Evolutionary conservation across 352 stramenopile genomes (phyloP), one percentile per base, ranked within the genome.

Genomic region (Pythium phragmiticola): DNA sequence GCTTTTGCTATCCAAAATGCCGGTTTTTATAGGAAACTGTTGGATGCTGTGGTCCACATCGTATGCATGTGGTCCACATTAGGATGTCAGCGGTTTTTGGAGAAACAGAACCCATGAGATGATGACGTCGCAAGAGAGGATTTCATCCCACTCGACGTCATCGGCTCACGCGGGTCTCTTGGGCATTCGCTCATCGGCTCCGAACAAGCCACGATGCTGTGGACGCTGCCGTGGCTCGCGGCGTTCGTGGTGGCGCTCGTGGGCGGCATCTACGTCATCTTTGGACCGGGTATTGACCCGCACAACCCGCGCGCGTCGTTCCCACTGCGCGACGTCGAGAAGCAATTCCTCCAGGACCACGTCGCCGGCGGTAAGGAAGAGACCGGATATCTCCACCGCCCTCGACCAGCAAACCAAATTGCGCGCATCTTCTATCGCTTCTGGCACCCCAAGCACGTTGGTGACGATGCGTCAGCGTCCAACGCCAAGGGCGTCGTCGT

Each of bases 401-500:
- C 73, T 9, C 66, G 82, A 13, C 69, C 79, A 12, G 68, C 63
- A 28, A 69, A 74, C 17, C 65, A 85, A 19, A 23, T 66, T 14
- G 69, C 74, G 47, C 82, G 75, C 26, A 64, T 92, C 23, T 92
- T 92, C 70, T 92, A 90, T 52, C 80, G 82, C 41, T 80, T 88
- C 43, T 92, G 82, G 82, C 54, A 84, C 52, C 82, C 82, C 13
- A 78, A 66, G 41, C 63, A 76, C n/a, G 45, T 83, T n/a, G 60
- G 70, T 17, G 71, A 66, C 11, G 56, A 71, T 37, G 50, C 67
- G 2, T 21, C 50, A 1, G 73, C 75, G 16, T 26, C 36, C 21
- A 60, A 60, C 9, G 70, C 69, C 2, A 77, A 72, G 36, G 82
- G 76, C 9, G 73, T 94, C 7, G 74, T 94, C n/a, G 69, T 92